Evolutionary conservation across 352 stramenopile genomes (phyloP), one percentile per base, ranked within the genome.

Genomic region (Globisporangium nagaii): DNA sequence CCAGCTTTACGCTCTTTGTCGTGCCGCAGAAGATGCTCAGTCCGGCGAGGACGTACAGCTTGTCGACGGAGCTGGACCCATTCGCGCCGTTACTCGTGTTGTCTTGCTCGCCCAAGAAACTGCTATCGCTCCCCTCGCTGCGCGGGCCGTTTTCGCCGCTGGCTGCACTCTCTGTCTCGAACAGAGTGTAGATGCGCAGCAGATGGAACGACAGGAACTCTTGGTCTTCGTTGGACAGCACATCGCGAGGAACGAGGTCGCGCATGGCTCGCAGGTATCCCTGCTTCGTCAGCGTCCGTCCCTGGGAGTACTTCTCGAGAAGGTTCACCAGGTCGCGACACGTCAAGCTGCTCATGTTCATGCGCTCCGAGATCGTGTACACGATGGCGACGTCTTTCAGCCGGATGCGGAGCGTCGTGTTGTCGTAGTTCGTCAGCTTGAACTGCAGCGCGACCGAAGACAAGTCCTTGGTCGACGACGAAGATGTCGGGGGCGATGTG

Each of bases 1-100:
- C 78, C 2, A 98, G 78, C 58, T 98, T 98, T 2, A 78, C 79
- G 62, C 90, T 98, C 62, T 99, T 99, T 12, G 93, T 97, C 2
- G 90, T 96, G 12, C 86, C 89, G 53, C 91, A 98, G 39, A 99
- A 87, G 17, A 99, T 79, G 47, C 86, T 95, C 64, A 98, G 78
- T 4, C 93, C 96, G 40, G 79, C 71, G 8, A 86, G 53, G 8
- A 95, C 48, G 32, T 90, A 76, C 8, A 92, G 56, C 24, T 70
- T 89, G 28, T 87, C 79, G 8, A 95, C 84, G 0, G 84, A 84
- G 53, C 83, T 88, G 1, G 68, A 73, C 39, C 63, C 42, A 42
- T 63, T 59, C 47, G 40, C 36, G 37, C 36, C 48, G 6, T 47
- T 57, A 7, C 59, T 52, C 4, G 63, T 66, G 15, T 35, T 57